Percentiles rank a stretch among this genome's conserved stretches.
Conservation (phyloP, 1,139 yeast species). For the Nakaseomyces kungkrabaensis region DNA sequence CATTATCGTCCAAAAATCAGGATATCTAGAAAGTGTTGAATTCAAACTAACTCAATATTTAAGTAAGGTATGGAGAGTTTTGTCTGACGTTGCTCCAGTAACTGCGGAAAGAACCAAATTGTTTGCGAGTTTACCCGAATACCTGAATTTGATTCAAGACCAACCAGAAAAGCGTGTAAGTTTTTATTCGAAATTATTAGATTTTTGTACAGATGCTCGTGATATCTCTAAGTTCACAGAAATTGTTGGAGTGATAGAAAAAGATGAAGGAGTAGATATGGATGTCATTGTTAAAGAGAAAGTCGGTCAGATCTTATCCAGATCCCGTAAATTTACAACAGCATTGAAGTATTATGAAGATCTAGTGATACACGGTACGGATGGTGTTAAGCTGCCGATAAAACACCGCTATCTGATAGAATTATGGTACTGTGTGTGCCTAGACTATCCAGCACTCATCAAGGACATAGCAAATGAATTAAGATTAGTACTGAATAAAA, state of each 20-base stretch:
- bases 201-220: conserved; percentile 5
- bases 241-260: conserved; percentile 7
- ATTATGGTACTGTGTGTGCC: conserved; percentile 14
- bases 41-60: conserved; percentile 12
- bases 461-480: conserved; percentile 17
- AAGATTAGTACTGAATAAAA: conserved; percentile 10
- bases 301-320: not conserved
- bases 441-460: conserved; percentile 15
- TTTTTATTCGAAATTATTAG: not conserved
- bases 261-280: conserved; percentile 9
- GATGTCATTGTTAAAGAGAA: not conserved
- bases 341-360: conserved; percentile 3
- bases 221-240: conserved; percentile 12
- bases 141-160: not conserved
- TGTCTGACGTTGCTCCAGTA: not conserved
- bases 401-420: conserved; percentile 9
- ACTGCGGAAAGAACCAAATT: conserved; percentile 3
- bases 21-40: conserved; percentile 12
- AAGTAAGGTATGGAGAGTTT: conserved; percentile 7
- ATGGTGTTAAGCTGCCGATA: conserved; percentile 6
- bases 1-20: conserved; percentile 9
- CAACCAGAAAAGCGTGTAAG: conserved; percentile 1
- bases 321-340: not conserved
- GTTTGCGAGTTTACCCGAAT: conserved; percentile 5
- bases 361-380: conserved; percentile 4